A percentile compares a stretch with the other conserved stretches of the same genome.
Conservation (phyloP, 1,139 yeast genomes). For the Sugiyamaella paludigena region DNA sequence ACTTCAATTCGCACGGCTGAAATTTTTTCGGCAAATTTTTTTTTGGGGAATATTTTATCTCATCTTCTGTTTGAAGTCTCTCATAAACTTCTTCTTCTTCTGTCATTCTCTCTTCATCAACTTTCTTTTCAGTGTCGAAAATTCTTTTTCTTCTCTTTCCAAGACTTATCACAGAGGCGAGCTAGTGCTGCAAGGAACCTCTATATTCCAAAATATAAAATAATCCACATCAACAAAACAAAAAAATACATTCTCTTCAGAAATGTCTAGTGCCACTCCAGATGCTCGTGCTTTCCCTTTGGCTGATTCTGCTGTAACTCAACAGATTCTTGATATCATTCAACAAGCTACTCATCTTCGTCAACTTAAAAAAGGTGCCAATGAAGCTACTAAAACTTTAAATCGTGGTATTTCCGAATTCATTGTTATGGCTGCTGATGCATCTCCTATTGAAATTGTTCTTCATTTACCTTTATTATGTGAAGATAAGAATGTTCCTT, state of each 20-base stretch:
- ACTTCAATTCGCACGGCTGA: too few species aligned
- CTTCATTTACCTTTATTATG: slow-evolving; percentile 96
- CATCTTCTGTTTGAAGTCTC: too few species aligned
- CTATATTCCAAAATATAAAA: not conserved
- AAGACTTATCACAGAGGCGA: slow-evolving; percentile 2
- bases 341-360: slow-evolving; percentile 98
- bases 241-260: not conserved
- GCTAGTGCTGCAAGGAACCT: slow-evolving; percentile 15
- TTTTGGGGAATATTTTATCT: too few species aligned
- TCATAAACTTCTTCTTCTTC: too few species aligned
- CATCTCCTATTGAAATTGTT: slow-evolving; percentile 98
- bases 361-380: slow-evolving; percentile 99
- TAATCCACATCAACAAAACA: too few species aligned
- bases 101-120: too few species aligned
- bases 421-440: slow-evolving; percentile 99
- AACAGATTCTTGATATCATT: slow-evolving; percentile 95
- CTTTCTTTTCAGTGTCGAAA: too few species aligned
- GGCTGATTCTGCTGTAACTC: slow-evolving; percentile 93
- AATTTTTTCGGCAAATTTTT: too few species aligned
- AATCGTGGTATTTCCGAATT: slow-evolving; percentile 99
- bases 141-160: too few species aligned
- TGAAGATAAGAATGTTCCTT: slow-evolving; percentile 99
- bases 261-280: slow-evolving; percentile 30
- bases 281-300: slow-evolving; percentile 84
- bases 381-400: slow-evolving; percentile 98